Percentiles rank a stretch among this genome's conserved stretches.
phyloP scores from a whole-genome alignment of 805 yeast species.

The Naumovozyma castellii region DNA sequence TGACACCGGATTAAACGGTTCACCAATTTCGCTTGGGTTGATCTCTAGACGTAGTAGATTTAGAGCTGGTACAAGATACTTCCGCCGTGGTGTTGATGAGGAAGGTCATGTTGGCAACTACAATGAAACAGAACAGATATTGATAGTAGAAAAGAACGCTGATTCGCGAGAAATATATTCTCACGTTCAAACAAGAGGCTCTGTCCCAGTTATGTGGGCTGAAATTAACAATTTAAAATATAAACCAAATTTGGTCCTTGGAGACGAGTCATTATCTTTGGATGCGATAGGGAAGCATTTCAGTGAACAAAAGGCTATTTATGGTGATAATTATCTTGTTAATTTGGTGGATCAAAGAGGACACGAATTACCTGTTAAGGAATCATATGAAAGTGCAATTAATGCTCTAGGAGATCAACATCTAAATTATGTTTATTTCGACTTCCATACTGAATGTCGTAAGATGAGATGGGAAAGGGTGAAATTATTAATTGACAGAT shows the following conservation, averaged over 20 bases:
- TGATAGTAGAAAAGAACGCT: constrained; percentile 34
- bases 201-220: constrained; percentile 94
- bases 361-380: constrained; percentile 82
- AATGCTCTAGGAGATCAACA: constrained; percentile 44
- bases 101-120: constrained; percentile 80
- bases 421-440: constrained; percentile 80
- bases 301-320: constrained; percentile 51
- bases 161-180: constrained; percentile 34
- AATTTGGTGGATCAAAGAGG: constrained; percentile 90
- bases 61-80: constrained; percentile 94
- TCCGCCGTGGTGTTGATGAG: constrained; percentile 87
- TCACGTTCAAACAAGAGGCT: constrained; percentile 86
- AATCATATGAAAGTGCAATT: constrained; percentile 72
- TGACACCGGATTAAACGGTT: constrained; percentile 43
- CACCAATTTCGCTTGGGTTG: constrained; percentile 61
- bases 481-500: constrained; percentile 59
- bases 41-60: constrained; percentile 62
- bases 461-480: constrained; percentile 93
- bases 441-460: constrained; percentile 95
- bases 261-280: constrained; percentile 34
- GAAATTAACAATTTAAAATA: constrained; percentile 85
- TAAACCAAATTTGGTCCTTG: constrained; percentile 69
- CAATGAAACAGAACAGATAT: constrained; percentile 87
- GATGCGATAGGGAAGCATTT: constrained; percentile 74
- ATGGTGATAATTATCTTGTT: constrained; percentile 79